Conservation (phyloP, 108 stramenopile genomes). For the Fragilaria crotonensis region DNA sequence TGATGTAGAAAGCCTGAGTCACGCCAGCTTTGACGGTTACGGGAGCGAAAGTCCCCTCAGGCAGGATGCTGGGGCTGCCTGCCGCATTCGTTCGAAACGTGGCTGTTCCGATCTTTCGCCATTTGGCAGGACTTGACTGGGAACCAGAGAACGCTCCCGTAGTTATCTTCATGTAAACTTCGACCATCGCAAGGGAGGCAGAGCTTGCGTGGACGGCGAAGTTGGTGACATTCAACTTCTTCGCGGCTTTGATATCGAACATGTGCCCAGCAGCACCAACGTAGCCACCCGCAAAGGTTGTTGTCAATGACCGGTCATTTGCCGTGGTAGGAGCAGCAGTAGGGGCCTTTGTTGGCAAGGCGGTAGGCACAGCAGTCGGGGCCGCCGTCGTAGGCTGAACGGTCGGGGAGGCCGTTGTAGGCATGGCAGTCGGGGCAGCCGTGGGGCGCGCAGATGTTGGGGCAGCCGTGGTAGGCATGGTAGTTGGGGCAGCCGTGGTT, state of each 20-base stretch:
- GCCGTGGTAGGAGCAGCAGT: conserved; percentile 9
- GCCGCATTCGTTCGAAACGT: background rate
- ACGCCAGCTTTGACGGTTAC: conserved; percentile 4
- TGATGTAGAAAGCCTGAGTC: no score
- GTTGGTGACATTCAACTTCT: background rate
- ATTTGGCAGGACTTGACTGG: background rate
- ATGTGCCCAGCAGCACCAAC: conserved; percentile 2
- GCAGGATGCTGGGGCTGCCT: conserved; percentile 3
- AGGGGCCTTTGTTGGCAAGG: conserved; percentile 10
- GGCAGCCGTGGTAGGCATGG: no score
- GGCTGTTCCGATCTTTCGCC: conserved; percentile 3
- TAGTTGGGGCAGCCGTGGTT: no score
- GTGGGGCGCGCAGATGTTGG: no score
- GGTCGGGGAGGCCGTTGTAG: no score
- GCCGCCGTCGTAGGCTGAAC: no score
- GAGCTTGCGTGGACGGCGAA: conserved; percentile 4
- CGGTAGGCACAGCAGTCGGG: conserved; percentile 7
- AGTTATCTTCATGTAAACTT: conserved; percentile 5
- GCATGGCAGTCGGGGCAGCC: no score
- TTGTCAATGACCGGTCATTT: background rate
- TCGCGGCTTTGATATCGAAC: conserved; percentile 4
- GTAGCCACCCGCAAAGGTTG: background rate
- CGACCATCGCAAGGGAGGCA: background rate
- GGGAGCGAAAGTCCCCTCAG: background rate
- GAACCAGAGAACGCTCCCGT: conserved; percentile 1